Evolutionary conservation across 768 basidiomycete species (phyloP).

Genomic region (Trametes coccinea): DNA sequence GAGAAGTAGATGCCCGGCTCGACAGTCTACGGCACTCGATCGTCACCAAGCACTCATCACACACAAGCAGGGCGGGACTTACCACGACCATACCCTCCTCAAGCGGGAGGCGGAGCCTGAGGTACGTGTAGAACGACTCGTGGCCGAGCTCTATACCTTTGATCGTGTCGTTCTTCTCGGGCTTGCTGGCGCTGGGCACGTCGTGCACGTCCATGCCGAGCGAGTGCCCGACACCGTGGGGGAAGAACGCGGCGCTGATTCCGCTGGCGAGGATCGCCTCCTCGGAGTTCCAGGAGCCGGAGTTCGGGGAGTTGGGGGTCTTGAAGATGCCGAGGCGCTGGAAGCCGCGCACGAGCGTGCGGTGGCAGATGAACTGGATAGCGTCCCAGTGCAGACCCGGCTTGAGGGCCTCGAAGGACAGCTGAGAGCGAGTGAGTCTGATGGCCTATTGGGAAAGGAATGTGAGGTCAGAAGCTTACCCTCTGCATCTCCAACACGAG

Average conservation of each 20-base stretch:
- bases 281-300: conserved; percentile 59
- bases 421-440: conserved; percentile 38
- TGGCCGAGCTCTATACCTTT: conserved; percentile 39
- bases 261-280: conserved; percentile 76
- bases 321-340: conserved; percentile 85
- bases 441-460: background rate
- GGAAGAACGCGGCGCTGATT: conserved; percentile 85
- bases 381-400: conserved; percentile 91
- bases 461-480: conserved; percentile 37
- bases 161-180: conserved; percentile 55
- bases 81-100: conserved; percentile 85
- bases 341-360: conserved; percentile 79
- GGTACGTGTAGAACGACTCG: conserved; percentile 72
- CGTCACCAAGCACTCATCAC: background rate
- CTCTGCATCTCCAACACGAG: conserved; percentile 91
- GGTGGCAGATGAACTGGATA: conserved; percentile 82
- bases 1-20: conserved; percentile 92
- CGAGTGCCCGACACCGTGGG: conserved; percentile 90
- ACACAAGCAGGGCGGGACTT: conserved; percentile 34
- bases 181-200: conserved; percentile 80
- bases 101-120: conserved; percentile 76
- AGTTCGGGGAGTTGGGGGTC: conserved; percentile 46
- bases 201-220: conserved; percentile 96
- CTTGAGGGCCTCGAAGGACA: conserved; percentile 65
- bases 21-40: conserved; percentile 58